A percentile compares a stretch with the other conserved stretches of the same genome.
Evolutionary conservation across 2,329 filamentous ascomycete genomes (phyloP).

Genomic region (Aspergillus glaucus): DNA sequence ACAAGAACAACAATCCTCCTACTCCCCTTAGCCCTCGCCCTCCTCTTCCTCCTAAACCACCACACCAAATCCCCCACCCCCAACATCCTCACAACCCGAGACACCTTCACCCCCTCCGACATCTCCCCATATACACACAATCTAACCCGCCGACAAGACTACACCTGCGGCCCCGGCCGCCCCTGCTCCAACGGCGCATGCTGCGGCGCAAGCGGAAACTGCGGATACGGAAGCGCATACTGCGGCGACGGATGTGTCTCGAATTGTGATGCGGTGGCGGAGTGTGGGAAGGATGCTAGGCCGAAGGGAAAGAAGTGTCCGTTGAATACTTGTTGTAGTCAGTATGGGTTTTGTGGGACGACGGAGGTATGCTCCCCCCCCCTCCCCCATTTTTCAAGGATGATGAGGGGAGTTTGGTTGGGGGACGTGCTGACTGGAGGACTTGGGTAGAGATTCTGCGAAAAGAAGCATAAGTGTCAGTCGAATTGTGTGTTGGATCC

Average conservation of each 20-base stretch:
- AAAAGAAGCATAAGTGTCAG: constrained; percentile 1
- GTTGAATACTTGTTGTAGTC: constrained; percentile 8
- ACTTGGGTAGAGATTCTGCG: background rate
- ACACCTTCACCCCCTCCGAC: background rate
- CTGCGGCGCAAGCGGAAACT: constrained; percentile 6
- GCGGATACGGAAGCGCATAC: constrained; percentile 3
- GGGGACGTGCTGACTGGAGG: background rate
- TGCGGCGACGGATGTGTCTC: constrained; percentile 6
- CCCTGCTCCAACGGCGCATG: constrained; percentile 8
- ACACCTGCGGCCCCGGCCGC: background rate
- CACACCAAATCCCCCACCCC: no score
- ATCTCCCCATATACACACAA: background rate
- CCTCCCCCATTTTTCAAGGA: background rate
- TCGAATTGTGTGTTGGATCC: constrained; percentile 3
- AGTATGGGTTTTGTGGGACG: constrained; percentile 8
- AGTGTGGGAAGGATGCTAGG: constrained; percentile 14
- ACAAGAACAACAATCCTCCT: no score
- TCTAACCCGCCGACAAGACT: background rate
- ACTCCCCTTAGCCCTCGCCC: no score
- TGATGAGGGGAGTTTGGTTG: background rate
- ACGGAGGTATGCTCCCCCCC: background rate
- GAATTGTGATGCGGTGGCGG: constrained; percentile 17
- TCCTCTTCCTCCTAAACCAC: no score
- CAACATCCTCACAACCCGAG: background rate
- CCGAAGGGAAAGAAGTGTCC: constrained; percentile 14